Evolutionary conservation across 129 eudicot genomes (phyloP).

Genomic region (Calendula officinalis): DNA sequence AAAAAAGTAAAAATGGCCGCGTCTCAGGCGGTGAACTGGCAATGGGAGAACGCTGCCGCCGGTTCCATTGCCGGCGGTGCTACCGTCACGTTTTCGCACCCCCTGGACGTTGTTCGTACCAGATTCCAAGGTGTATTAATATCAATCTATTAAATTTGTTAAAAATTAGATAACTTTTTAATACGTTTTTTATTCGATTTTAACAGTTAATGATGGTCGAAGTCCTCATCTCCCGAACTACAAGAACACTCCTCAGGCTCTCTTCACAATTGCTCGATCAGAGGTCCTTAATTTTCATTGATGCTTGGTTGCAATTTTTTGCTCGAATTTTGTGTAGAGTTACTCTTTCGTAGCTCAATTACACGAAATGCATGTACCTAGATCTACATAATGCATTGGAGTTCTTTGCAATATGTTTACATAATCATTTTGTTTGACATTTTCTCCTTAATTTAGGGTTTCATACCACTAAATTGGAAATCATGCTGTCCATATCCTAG

Average conservation of each 20-base stretch:
- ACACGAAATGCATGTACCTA: not conserved
- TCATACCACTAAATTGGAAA: not conserved
- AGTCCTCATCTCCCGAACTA: constrained; percentile 61
- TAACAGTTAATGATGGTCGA: constrained; percentile 77
- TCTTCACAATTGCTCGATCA: constrained; percentile 74
- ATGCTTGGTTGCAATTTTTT: not conserved
- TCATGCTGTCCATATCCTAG: not conserved
- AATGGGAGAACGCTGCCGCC: constrained; percentile 92
- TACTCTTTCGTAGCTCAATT: not conserved
- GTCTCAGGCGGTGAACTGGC: constrained; percentile 48
- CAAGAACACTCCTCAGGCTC: constrained; percentile 85
- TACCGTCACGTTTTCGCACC: constrained; percentile 81
- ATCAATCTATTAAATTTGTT: not conserved
- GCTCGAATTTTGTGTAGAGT: not conserved
- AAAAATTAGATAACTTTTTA: not conserved
- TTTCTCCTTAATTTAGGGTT: not conserved
- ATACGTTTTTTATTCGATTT: not conserved
- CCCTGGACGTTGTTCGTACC: constrained; percentile 98
- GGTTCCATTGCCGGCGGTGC: constrained; percentile 93
- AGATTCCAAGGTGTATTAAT: constrained; percentile 74
- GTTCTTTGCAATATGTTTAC: not conserved
- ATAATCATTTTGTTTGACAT: not conserved
- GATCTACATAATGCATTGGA: not conserved
- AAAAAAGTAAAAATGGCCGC: constrained; percentile 20
- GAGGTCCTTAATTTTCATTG: constrained; percentile 47